A percentile compares a stretch with the other conserved stretches of the same genome.
Conservation (phyloP, 345 rosid genomes). For the Syzygium aqueum region DNA sequence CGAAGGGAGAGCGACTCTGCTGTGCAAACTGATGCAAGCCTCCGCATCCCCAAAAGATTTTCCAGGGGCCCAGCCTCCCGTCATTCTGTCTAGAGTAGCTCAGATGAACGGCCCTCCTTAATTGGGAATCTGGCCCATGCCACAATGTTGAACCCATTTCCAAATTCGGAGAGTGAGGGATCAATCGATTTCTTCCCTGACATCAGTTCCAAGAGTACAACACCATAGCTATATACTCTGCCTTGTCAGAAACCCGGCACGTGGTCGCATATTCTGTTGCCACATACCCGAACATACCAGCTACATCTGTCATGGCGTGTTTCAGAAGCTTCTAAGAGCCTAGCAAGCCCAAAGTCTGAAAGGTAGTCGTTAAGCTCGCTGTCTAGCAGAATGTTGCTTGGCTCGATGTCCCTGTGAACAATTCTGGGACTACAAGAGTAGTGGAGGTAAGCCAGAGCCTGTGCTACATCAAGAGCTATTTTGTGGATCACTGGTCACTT, state of each 20-base stretch:
- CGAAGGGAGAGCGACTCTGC: conserved; percentile 39
- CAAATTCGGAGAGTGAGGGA: conserved; percentile 53
- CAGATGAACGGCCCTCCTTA: conserved; percentile 37
- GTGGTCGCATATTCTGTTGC: conserved; percentile 75
- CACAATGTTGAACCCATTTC: conserved; percentile 59
- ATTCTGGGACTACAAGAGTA: conserved; percentile 56
- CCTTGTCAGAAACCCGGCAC: conserved; percentile 61
- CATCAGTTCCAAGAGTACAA: conserved; percentile 47
- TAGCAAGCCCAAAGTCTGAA: conserved; percentile 63
- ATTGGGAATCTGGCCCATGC: conserved; percentile 50
- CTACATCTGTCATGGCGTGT: conserved; percentile 69
- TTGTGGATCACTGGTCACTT: conserved; percentile 48
- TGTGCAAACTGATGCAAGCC: conserved; percentile 48
- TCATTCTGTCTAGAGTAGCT: conserved; percentile 33
- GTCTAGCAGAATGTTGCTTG: conserved; percentile 62
- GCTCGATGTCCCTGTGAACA: conserved; percentile 67
- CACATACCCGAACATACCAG: conserved; percentile 68
- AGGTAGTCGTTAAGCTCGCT: conserved; percentile 53
- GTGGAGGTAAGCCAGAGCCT: conserved; percentile 64
- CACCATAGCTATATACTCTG: conserved; percentile 71
- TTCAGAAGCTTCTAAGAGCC: conserved; percentile 59
- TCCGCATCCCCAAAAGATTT: conserved; percentile 32
- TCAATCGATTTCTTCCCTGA: conserved; percentile 64
- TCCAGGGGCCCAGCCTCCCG: conserved; percentile 49
- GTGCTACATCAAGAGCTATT: conserved; percentile 50